These are phyloP conservation scores for Penicillium paradoxum DNA, from an alignment of 495 filamentous ascomycete species.

Conservation along the genomic window DNA sequence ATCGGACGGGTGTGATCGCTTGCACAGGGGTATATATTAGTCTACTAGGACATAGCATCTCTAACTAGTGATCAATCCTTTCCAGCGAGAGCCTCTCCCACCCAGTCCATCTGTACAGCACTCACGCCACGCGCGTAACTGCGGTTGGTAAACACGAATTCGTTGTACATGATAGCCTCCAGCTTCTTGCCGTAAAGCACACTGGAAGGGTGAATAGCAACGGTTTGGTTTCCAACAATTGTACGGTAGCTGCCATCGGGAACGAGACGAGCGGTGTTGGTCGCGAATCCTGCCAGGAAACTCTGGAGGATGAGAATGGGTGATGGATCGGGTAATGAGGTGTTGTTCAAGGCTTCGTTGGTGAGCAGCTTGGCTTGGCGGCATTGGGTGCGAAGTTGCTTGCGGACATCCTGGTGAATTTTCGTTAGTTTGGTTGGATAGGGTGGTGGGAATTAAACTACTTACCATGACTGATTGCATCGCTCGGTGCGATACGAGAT, in stretches of 20 bases:
- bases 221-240: constrained; percentile 72
- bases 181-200: constrained; percentile 80
- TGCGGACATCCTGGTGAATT: constrained; percentile 65
- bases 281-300: constrained; percentile 75
- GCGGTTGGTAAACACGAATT: constrained; percentile 91
- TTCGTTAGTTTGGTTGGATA: constrained; percentile 3
- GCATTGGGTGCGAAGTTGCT: constrained; percentile 72
- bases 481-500: constrained; percentile 73
- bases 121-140: constrained; percentile 89
- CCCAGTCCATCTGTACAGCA: constrained; percentile 82
- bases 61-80: constrained; percentile 3
- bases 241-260: constrained; percentile 86
- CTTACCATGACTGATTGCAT: constrained; percentile 72
- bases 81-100: constrained; percentile 60
- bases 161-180: constrained; percentile 93
- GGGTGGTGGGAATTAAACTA: constrained; percentile 14
- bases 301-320: constrained; percentile 61
- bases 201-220: constrained; percentile 86
- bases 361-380: constrained; percentile 40
- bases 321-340: constrained; percentile 24
- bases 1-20: neutral
- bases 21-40: constrained; percentile 16
- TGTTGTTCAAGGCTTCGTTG: constrained; percentile 11
- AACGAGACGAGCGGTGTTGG: constrained; percentile 76
- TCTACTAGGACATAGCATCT: constrained; percentile 10